phyloP scores from a whole-genome alignment of 192 early-diverging fungal genomes.

The Coemansia sp. region DNA sequence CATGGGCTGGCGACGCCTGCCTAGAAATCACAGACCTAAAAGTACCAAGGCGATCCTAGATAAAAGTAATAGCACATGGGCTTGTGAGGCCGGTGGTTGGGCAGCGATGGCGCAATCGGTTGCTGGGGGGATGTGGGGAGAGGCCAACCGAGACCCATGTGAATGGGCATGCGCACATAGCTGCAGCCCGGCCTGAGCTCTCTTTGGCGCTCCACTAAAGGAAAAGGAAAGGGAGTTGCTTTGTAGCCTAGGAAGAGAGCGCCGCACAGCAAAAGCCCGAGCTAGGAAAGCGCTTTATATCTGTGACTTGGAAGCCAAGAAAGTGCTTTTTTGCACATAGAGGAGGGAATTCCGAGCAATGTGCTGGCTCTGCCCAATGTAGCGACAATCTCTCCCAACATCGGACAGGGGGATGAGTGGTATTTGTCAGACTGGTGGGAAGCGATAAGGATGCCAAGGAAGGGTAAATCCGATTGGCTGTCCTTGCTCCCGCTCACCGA shows the following conservation, averaged over 20 bases:
- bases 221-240: background rate
- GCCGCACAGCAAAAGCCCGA: background rate
- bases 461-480: background rate
- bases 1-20: background rate
- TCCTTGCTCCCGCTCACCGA: background rate
- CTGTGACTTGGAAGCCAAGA: background rate
- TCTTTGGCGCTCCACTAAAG: background rate
- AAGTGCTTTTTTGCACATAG: background rate
- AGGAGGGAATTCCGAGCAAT: background rate
- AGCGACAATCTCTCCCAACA: background rate
- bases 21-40: background rate
- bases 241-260: background rate
- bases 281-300: background rate
- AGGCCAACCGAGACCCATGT: background rate
- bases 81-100: background rate
- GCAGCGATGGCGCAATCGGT: background rate
- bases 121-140: background rate
- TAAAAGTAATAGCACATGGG: background rate
- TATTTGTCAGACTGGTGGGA: constrained; percentile 3
- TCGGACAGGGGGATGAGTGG: background rate
- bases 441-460: background rate
- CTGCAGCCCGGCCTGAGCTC: background rate
- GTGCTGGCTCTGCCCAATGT: background rate
- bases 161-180: background rate
- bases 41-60: background rate